phyloP scores from a whole-genome alignment of 2,329 filamentous ascomycete genomes.

The Hypocrella siamensis region DNA sequence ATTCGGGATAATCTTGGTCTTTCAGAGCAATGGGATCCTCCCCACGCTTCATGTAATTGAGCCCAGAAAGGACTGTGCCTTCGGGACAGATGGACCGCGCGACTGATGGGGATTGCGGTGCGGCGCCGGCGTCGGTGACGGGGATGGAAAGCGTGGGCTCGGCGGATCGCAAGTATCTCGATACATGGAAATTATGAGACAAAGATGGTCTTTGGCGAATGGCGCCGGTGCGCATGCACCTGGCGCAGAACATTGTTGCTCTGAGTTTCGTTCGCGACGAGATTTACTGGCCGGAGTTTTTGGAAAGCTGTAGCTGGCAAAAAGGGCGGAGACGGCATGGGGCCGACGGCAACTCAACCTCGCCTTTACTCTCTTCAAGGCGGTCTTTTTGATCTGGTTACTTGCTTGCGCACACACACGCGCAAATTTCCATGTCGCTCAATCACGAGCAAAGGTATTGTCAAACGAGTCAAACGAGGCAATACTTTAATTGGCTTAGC shows the following conservation, averaged over 20 bases:
- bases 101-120: slow-evolving; percentile 13
- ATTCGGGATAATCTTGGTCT: slow-evolving; percentile 64
- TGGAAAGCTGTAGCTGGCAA: not conserved
- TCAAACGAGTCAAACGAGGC: too few species aligned
- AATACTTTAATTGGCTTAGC: too few species aligned
- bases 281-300: too few species aligned
- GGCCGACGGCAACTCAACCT: too few species aligned
- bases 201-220: slow-evolving; percentile 14
- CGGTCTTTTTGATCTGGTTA: too few species aligned
- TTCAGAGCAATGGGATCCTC: slow-evolving; percentile 57
- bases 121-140: slow-evolving; percentile 15
- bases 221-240: slow-evolving; percentile 32
- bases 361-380: too few species aligned
- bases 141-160: slow-evolving; percentile 21
- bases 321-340: too few species aligned
- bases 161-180: slow-evolving; percentile 18
- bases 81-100: slow-evolving; percentile 39
- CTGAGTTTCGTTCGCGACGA: slow-evolving; percentile 4
- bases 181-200: slow-evolving; percentile 24
- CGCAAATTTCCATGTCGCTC: too few species aligned
- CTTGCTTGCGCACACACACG: too few species aligned
- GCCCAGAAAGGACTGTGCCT: slow-evolving; percentile 54
- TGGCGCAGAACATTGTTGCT: slow-evolving; percentile 23
- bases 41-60: slow-evolving; percentile 64
- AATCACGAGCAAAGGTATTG: too few species aligned